These are phyloP conservation scores for Ceriops decandra DNA, from an alignment of 345 rosid species.

Conservation along the genomic window DNA sequence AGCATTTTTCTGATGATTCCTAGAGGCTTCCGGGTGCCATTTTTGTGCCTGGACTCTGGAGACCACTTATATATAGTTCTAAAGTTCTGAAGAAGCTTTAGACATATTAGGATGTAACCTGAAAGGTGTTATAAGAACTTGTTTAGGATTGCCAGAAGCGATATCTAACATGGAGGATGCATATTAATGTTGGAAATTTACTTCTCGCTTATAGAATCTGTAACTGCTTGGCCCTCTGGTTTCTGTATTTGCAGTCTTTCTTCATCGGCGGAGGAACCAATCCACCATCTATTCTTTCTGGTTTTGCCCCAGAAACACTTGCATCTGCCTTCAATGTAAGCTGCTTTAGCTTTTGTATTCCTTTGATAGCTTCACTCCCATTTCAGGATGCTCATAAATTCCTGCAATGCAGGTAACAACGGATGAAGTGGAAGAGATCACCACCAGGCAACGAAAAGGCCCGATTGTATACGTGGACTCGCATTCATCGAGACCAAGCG, in stretches of 20 bases:
- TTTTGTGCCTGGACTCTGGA: background rate
- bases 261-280: conserved; percentile 75
- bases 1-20: background rate
- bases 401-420: conserved; percentile 40
- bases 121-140: background rate
- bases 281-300: conserved; percentile 57
- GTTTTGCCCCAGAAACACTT: conserved; percentile 60
- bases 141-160: too few species aligned
- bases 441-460: conserved; percentile 44
- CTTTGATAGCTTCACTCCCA: background rate
- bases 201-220: background rate
- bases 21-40: background rate
- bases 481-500: conserved; percentile 32
- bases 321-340: conserved; percentile 75
- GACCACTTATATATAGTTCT: too few species aligned
- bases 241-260: conserved; percentile 53
- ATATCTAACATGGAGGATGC: too few species aligned
- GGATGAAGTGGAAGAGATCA: conserved; percentile 38
- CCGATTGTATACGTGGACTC: conserved; percentile 56
- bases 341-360: background rate
- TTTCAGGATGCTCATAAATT: background rate
- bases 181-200: too few species aligned
- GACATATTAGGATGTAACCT: too few species aligned
- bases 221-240: background rate
- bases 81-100: too few species aligned